Percentiles rank a stretch among this genome's conserved stretches.
Evolutionary conservation across 2,329 filamentous ascomycete genomes (phyloP).

Genomic region (Cercospora sp.): DNA sequence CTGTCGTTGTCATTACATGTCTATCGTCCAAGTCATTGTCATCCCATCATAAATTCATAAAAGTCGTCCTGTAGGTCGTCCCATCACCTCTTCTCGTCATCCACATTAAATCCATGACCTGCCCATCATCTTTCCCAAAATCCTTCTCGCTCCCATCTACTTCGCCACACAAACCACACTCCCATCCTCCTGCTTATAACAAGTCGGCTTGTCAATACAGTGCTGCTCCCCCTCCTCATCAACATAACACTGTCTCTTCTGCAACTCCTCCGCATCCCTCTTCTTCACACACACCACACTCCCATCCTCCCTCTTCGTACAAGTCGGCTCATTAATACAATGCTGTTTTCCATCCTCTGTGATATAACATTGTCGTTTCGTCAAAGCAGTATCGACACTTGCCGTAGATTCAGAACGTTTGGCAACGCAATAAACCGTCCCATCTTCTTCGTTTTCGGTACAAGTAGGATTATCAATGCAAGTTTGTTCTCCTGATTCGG

Average conservation of each 20-base stretch:
- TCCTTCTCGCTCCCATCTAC: neutral
- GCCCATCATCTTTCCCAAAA: neutral
- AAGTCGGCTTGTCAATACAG: conserved; percentile 19
- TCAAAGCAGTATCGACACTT: neutral
- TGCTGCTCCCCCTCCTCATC: conserved; percentile 4
- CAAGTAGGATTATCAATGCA: conserved; percentile 21
- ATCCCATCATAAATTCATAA: neutral
- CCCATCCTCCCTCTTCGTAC: conserved; percentile 19
- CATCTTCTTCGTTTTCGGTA: neutral
- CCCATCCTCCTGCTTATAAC: conserved; percentile 16
- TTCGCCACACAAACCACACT: conserved; percentile 15
- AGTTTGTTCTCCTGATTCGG: conserved; percentile 12
- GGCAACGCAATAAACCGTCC: neutral
- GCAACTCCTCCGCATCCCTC: neutral
- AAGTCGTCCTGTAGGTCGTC: neutral
- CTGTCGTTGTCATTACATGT: neutral
- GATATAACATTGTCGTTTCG: conserved; percentile 24
- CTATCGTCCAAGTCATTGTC: neutral
- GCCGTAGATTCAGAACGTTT: neutral
- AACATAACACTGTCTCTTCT: neutral
- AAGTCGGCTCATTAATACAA: conserved; percentile 20
- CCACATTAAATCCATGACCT: neutral
- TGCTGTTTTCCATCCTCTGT: conserved; percentile 17
- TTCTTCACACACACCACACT: conserved; percentile 13
- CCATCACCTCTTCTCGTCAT: neutral